Conservation (phyloP, 1,139 yeast species). For the Hyphopichia wangnamkhiaoensis region DNA sequence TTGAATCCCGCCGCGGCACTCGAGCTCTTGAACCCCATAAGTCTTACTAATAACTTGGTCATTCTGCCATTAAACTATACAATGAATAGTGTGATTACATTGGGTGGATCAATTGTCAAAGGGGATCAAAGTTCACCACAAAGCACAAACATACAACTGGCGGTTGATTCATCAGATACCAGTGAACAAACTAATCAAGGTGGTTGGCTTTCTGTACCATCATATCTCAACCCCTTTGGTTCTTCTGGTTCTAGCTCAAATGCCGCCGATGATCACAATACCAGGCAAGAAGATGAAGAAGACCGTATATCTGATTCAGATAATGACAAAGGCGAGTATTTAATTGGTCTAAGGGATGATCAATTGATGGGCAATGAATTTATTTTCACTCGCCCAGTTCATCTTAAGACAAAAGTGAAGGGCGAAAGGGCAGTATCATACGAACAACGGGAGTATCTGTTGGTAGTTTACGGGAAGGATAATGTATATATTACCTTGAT, state of each 20-base stretch:
- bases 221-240: conserved; percentile 6
- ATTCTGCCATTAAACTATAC: conserved; percentile 43
- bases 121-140: too few relatives aligned
- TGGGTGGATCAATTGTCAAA: conserved; percentile 10
- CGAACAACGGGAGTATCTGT: conserved; percentile 29
- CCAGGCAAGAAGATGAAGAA: conserved; percentile 4
- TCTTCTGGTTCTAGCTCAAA: not conserved
- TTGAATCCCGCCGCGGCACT: conserved; percentile 20
- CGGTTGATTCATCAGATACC: too few relatives aligned
- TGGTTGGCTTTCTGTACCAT: conserved; percentile 6
- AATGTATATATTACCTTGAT: conserved; percentile 28
- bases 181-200: conserved; percentile 1
- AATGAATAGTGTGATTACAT: conserved; percentile 32
- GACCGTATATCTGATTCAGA: not conserved
- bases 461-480: conserved; percentile 29
- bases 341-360: conserved; percentile 26
- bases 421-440: conserved; percentile 6
- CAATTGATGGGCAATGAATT: conserved; percentile 7
- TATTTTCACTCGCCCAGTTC: conserved; percentile 29
- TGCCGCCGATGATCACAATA: not conserved
- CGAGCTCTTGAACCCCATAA: conserved; percentile 35
- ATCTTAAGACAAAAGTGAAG: conserved; percentile 19
- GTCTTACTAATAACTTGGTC: conserved; percentile 37
- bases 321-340: conserved; percentile 20
- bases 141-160: too few relatives aligned